Evolutionary conservation across 2,329 filamentous ascomycete species (phyloP), one percentile per base, ranked within the genome.

Genomic region (Cryphonectria nitschkei): DNA sequence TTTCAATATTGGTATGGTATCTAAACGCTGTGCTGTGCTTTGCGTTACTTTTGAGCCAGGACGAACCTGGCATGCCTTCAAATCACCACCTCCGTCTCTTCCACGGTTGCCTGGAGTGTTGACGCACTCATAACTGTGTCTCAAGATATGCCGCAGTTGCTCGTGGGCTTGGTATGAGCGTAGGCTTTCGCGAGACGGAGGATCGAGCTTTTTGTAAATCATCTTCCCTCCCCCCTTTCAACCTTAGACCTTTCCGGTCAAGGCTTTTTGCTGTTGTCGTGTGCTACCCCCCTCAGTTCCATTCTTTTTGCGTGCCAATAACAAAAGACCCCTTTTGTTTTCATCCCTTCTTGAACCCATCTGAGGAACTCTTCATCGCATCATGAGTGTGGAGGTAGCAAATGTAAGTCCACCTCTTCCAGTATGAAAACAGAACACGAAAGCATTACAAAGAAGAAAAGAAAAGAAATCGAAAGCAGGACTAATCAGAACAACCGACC

Each of bases 221-320:
- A 54, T 2, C 79, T 76, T 46, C 67, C 50, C 46, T 61, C 2
- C 79, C 76, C 46, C 63, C 60, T 43, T 32, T 32, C 52, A 29
- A 56, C 32, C 52, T 70, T 41, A n/a, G 58, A 61, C 68, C 68
- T 52, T 61, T 64, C 60, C 68, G 68, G 52, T 68, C 68, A 37
- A 13, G 46, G 52, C 8, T 26, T 60, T 62, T 62, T 13, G 34
- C 6, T 3, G 34, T 29, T 16, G 52, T 56, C 32, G 13, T 29
- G 54, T 58, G 61, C 62, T 63, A 50, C 58, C 39, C 32, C 58
- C 14, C 3, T 29, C 60, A 39, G 34, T 64, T 34, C 62, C 68
- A 70, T 68, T 70, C 68, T 72, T 72, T 72, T 72, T 58, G 67
- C 63, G 67, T 65, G 43, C 62, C 61, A 65, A 60, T 13, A 68